Conservation (phyloP, 176 grass and related monocot genomes). For the Cenchrus fungigraminus region DNA sequence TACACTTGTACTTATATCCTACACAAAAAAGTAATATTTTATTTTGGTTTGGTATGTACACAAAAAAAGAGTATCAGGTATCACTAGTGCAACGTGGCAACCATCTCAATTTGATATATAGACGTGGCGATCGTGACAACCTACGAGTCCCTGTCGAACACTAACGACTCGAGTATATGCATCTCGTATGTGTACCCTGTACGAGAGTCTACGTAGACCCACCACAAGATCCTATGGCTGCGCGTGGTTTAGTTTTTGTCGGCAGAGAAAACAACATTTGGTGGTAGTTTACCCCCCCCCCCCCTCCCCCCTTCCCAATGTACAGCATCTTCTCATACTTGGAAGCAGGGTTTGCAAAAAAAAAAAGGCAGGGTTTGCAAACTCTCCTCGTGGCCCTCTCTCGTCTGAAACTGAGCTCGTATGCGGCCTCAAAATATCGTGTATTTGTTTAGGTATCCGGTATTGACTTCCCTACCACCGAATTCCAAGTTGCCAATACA, state of each 20-base stretch:
- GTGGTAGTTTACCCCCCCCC: too few species aligned
- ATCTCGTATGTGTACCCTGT: too few species aligned
- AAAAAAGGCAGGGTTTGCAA: too few species aligned
- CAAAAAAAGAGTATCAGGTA: too few species aligned
- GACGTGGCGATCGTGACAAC: neutral
- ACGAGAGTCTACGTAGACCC: neutral
- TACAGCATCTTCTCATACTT: too few species aligned
- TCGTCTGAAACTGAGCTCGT: neutral
- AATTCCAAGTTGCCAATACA: constrained; percentile 9
- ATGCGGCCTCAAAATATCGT: neutral
- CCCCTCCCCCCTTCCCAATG: too few species aligned
- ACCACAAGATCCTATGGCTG: neutral
- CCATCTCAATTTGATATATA: neutral
- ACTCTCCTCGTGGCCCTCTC: neutral
- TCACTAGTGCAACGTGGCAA: neutral
- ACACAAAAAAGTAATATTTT: too few species aligned
- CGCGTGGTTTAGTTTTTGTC: neutral
- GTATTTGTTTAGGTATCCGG: constrained; percentile 12
- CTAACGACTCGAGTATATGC: too few species aligned
- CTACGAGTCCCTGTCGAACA: neutral
- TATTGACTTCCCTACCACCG: constrained; percentile 29
- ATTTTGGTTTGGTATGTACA: too few species aligned
- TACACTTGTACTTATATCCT: too few species aligned
- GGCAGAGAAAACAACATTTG: neutral
- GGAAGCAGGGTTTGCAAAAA: too few species aligned